Evolutionary conservation across 352 stramenopile genomes (phyloP).

Genomic region (Ophiocytium majus): DNA sequence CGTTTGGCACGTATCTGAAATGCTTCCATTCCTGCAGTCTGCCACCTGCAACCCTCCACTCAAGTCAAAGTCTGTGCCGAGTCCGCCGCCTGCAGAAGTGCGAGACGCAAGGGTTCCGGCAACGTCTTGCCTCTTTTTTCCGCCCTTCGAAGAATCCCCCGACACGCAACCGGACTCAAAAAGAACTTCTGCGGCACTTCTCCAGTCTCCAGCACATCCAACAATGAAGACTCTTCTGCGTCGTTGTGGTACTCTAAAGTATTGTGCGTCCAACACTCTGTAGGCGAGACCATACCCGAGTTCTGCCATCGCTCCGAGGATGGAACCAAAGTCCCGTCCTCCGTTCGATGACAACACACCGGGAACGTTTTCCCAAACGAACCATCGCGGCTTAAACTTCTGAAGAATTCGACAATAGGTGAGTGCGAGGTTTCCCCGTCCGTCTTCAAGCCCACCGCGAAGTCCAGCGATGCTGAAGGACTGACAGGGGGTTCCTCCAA

Average conservation of each 20-base stretch:
- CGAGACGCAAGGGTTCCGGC: neutral
- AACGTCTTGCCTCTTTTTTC: conserved; percentile 8
- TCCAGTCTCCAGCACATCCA: neutral
- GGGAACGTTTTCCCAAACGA: conserved; percentile 14
- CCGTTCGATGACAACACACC: neutral
- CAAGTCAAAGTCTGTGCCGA: neutral
- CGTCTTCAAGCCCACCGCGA: neutral
- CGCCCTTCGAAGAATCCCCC: neutral
- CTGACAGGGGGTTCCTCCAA: neutral
- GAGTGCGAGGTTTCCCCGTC: neutral
- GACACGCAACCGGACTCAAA: neutral
- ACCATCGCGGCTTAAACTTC: neutral
- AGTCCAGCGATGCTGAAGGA: conserved; percentile 1
- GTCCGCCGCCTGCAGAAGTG: neutral
- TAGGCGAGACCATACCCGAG: too few species aligned
- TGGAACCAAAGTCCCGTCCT: neutral
- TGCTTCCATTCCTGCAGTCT: too few species aligned
- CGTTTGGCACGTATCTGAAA: too few species aligned
- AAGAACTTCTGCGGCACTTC: neutral
- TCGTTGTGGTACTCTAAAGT: neutral
- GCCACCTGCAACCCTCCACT: too few species aligned
- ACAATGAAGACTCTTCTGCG: neutral
- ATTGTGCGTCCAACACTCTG: neutral
- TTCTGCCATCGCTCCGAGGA: conserved; percentile 1
- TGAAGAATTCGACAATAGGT: neutral